Conservation (phyloP, 768 basidiomycete genomes). For the Daedaleopsis sinensis region DNA sequence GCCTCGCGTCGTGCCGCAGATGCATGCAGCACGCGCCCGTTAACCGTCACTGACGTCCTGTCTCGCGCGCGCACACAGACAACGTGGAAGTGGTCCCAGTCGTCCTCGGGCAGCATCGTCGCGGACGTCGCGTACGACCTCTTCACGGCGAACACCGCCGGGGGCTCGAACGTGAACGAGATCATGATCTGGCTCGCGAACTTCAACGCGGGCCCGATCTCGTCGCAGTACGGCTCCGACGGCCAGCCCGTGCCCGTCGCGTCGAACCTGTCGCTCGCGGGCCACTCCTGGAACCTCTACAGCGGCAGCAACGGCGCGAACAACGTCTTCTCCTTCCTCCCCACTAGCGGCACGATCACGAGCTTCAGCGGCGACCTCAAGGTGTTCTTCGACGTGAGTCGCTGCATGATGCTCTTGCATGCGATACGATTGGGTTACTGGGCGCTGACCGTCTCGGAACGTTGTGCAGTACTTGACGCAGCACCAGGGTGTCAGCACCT, state of each 20-base stretch:
- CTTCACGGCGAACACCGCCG: slow-evolving; percentile 56
- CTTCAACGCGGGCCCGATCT: slow-evolving; percentile 61
- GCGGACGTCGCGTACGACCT: slow-evolving; percentile 65
- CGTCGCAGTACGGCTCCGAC: slow-evolving; percentile 44
- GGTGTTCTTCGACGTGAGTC: slow-evolving; percentile 49
- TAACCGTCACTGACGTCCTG: too few species aligned
- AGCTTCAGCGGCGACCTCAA: slow-evolving; percentile 59
- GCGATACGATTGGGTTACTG: neutral
- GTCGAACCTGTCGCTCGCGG: slow-evolving; percentile 48
- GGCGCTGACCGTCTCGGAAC: neutral
- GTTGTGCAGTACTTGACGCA: slow-evolving; percentile 51
- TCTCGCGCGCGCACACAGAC: slow-evolving; percentile 34
- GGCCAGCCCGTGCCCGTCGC: slow-evolving; percentile 52
- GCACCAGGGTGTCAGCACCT: slow-evolving; percentile 45
- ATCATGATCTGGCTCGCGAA: slow-evolving; percentile 73
- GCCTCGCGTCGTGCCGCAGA: neutral
- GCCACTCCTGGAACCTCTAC: slow-evolving; percentile 60
- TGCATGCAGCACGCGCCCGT: too few species aligned
- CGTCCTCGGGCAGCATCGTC: slow-evolving; percentile 43
- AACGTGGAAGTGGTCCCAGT: slow-evolving; percentile 60
- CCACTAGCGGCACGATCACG: slow-evolving; percentile 43
- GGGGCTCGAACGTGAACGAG: slow-evolving; percentile 47
- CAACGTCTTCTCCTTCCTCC: slow-evolving; percentile 40
- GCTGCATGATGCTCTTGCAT: neutral
- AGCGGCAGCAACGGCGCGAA: slow-evolving; percentile 56